Percentiles rank a stretch among this genome's conserved stretches.
Evolutionary conservation across 768 basidiomycete genomes (phyloP).

Genomic region (Brasilioporus rufonigricans): DNA sequence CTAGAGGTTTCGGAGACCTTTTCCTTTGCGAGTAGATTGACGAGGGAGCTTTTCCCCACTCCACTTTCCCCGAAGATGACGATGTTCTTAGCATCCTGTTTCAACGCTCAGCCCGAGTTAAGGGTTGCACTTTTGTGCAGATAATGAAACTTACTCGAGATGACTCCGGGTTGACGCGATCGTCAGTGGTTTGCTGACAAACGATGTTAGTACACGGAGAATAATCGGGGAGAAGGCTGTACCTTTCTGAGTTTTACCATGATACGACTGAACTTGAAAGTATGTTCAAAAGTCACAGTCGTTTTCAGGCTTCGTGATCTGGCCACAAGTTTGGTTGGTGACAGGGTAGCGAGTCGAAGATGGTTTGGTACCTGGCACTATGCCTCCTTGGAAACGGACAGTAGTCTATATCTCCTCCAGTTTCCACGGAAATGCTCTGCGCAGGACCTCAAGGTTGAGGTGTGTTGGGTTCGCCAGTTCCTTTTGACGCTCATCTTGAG

Average conservation of each 20-base stretch:
- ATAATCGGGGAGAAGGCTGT: neutral
- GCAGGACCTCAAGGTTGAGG: constrained; percentile 15
- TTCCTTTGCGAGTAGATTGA: constrained; percentile 38
- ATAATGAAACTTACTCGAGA: constrained; percentile 10
- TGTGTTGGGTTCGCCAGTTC: constrained; percentile 4
- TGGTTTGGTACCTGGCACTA: constrained; percentile 3
- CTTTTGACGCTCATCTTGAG: constrained; percentile 14
- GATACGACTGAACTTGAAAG: neutral
- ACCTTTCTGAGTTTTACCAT: constrained; percentile 16
- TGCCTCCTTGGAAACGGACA: neutral
- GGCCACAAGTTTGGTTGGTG: neutral
- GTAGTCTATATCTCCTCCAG: constrained; percentile 16
- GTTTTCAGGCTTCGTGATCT: constrained; percentile 1
- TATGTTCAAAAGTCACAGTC: constrained; percentile 3
- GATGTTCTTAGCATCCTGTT: constrained; percentile 31
- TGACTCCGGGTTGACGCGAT: neutral
- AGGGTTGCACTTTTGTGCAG: neutral
- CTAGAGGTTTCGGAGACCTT: constrained; percentile 31
- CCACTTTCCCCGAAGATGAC: constrained; percentile 44
- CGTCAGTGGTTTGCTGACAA: constrained; percentile 4
- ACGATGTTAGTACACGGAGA: constrained; percentile 9
- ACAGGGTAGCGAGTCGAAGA: neutral
- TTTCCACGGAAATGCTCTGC: neutral
- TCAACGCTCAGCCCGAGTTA: neutral
- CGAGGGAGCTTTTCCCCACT: constrained; percentile 43